Conservation (phyloP, 2,329 filamentous ascomycete genomes). For the Xylaria sp. region DNA sequence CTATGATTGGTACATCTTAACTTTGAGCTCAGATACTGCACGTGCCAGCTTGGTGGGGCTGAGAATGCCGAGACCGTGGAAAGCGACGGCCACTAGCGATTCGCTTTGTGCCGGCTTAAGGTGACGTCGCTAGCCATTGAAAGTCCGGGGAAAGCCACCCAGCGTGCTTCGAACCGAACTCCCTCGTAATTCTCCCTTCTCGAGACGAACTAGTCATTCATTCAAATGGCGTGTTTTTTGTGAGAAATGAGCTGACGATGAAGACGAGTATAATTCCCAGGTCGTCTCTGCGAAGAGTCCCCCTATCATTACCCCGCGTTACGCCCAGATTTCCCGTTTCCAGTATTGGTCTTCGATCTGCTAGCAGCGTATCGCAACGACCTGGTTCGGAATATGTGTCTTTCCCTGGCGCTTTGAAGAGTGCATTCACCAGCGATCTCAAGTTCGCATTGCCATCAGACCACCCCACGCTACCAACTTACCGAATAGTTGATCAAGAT, state of each 20-base stretch:
- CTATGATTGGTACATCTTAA: not conserved
- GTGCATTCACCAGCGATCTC: constrained; percentile 85
- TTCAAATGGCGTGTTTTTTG: not conserved
- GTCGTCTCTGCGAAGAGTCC: constrained; percentile 40
- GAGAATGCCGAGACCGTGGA: constrained; percentile 30
- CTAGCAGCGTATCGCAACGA: constrained; percentile 65
- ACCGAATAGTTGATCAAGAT: constrained; percentile 90
- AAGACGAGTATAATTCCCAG: constrained; percentile 41
- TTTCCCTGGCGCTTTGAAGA: constrained; percentile 97
- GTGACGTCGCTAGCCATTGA: constrained; percentile 44
- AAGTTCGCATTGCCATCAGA: constrained; percentile 79
- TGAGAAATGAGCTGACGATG: constrained; percentile 40
- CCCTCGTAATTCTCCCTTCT: constrained; percentile 12
- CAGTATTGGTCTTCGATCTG: constrained; percentile 48
- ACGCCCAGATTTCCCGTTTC: constrained; percentile 25
- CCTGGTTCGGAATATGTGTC: constrained; percentile 66
- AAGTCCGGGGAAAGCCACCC: constrained; percentile 39
- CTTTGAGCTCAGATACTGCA: not conserved
- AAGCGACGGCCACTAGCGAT: constrained; percentile 36
- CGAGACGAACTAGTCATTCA: constrained; percentile 6
- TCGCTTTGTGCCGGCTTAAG: constrained; percentile 49
- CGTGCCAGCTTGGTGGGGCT: constrained; percentile 14
- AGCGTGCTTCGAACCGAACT: constrained; percentile 16
- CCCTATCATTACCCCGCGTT: constrained; percentile 38
- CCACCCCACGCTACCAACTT: constrained; percentile 84